These are phyloP conservation scores for Chalaropsis ovoidea DNA, from an alignment of 2,329 filamentous ascomycete genomes.

Conservation along the genomic window DNA sequence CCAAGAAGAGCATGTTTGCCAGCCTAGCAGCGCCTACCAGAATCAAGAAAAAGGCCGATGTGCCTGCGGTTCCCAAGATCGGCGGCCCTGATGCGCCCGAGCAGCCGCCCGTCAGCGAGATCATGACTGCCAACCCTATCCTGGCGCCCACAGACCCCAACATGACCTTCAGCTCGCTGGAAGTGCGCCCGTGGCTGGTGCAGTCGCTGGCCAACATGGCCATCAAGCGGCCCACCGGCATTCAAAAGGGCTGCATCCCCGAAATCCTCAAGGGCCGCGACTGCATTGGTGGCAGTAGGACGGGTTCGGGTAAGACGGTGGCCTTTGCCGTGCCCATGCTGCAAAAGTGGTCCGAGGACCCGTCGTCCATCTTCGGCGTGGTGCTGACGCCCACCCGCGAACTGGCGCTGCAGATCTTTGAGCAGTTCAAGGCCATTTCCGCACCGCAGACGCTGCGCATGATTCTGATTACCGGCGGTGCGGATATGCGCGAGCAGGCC, in stretches of 20 bases:
- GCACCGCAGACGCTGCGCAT: conserved; percentile 79
- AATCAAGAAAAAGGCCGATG: conserved; percentile 36
- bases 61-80: conserved; percentile 26
- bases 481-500: conserved; percentile 86
- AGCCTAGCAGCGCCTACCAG: conserved; percentile 45
- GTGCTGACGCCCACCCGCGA: conserved; percentile 85
- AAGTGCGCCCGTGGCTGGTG: conserved; percentile 78
- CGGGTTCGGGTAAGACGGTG: conserved; percentile 93
- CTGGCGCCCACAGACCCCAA: conserved; percentile 47
- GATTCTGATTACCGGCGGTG: conserved; percentile 80
- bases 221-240: conserved; percentile 79
- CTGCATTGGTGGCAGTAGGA: conserved; percentile 88
- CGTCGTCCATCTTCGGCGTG: conserved; percentile 79
- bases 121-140: conserved; percentile 33
- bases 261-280: conserved; percentile 84
- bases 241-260: conserved; percentile 87
- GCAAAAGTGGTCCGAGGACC: conserved; percentile 87
- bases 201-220: conserved; percentile 65
- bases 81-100: conserved; percentile 24
- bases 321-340: conserved; percentile 91
- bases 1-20: conserved; percentile 32
- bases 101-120: conserved; percentile 20
- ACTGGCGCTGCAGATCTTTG: conserved; percentile 88
- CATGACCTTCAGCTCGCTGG: conserved; percentile 59
- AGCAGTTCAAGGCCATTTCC: conserved; percentile 90